Conservation (phyloP, 2,329 filamentous ascomycete genomes). For the Seiridium unicorne region DNA sequence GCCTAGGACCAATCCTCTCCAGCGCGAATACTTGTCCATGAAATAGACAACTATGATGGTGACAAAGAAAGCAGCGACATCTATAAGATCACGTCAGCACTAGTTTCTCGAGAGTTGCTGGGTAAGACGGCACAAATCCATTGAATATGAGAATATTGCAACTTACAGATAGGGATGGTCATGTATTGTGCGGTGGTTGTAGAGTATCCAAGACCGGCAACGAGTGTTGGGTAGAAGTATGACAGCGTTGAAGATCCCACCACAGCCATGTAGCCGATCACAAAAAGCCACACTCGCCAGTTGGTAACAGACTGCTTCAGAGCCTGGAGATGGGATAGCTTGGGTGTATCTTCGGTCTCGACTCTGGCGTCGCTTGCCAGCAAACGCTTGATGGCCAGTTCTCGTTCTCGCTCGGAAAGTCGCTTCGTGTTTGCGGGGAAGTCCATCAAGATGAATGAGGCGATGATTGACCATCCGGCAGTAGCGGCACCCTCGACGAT, state of each 20-base stretch:
- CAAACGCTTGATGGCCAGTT: conserved; percentile 33
- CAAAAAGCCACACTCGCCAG: conserved; percentile 37
- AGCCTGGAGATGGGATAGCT: conserved; percentile 25
- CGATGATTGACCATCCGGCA: conserved; percentile 40
- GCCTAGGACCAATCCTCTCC: conserved; percentile 47
- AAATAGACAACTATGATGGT: conserved; percentile 44
- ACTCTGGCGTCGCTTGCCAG: conserved; percentile 49
- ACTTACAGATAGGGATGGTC: conserved; percentile 41
- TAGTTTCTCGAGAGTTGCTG: no score
- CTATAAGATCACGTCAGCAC: neutral
- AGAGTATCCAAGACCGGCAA: conserved; percentile 48
- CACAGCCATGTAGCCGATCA: conserved; percentile 40
- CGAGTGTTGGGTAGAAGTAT: conserved; percentile 45
- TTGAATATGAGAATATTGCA: neutral
- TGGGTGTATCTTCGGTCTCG: conserved; percentile 63
- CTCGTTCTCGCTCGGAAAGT: conserved; percentile 1
- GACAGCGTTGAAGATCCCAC: conserved; percentile 43
- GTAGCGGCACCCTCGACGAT: conserved; percentile 66
- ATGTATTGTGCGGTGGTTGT: conserved; percentile 47
- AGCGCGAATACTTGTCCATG: conserved; percentile 41
- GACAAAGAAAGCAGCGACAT: conserved; percentile 37
- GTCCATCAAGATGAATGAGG: conserved; percentile 38
- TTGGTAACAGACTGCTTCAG: conserved; percentile 32
- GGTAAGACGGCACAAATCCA: no score
- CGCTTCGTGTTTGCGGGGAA: conserved; percentile 6